Evolutionary conservation across 1,284 basidiomycete genomes (phyloP), one percentile per base, ranked within the genome.

Genomic region (Fomitopsis palustris): DNA sequence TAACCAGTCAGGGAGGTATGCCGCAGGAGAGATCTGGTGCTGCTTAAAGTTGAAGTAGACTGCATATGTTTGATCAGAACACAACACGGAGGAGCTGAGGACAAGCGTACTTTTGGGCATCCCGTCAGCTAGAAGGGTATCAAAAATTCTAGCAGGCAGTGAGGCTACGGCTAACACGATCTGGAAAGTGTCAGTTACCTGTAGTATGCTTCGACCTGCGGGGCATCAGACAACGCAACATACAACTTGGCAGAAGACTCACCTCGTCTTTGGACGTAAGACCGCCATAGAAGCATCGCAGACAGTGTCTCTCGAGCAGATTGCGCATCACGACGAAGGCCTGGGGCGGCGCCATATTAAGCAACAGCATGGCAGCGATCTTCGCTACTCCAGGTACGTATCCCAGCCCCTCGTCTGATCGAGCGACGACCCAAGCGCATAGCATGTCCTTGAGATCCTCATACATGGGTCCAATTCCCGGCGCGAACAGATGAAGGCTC

Each of bases 31-130:
- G 66, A 95, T 84, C 63, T 93, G 90, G 70, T 93, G 90, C 69
- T 95, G 92, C 71, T 96, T 95, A 77, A 96, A 96, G 76, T 96
- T 96, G 75, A 95, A 95, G 73, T 93, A 96, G 65, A 95, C 93
- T 93, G 54, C 35, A 14, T 37, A 37, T 8, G 12, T 37, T 37
- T 3, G 16, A 37, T 37, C 35, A 37, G 35, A 37, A 14, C 3
- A 14, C 16, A 14, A 3, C 35, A 37, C 16, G 3, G 35, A 14
- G 8, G 12, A 14, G 35, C 3, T 10, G 35, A 37, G 35, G 8
- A 14, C 3, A 14, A 6, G 4, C 83, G 68, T 66, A 96, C 93
- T 86, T 78, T 95, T 96, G 0, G 96, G 96, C 88, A 98, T 96
- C 45, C 89, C 86, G 71, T 97, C 95, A 25, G 94, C 93, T 27